phyloP scores from a whole-genome alignment of 192 early-diverging fungal species.

The Linderina pennispora region DNA sequence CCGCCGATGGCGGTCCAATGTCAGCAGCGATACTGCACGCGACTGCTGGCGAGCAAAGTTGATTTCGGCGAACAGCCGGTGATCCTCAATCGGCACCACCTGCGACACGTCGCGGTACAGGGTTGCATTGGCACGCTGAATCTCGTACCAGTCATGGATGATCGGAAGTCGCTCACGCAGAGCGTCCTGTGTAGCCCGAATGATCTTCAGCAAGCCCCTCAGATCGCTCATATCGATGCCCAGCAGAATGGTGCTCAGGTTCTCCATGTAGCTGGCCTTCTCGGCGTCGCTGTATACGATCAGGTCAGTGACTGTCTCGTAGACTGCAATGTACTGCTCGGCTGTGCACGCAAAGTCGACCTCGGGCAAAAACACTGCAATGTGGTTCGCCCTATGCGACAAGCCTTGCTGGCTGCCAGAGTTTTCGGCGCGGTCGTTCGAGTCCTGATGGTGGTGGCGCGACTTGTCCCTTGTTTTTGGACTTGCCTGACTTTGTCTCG shows the following conservation, averaged over 20 bases:
- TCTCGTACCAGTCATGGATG: constrained; percentile 41
- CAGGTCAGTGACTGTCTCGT: constrained; percentile 71
- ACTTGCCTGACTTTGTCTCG: too few species aligned
- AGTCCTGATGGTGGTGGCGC: constrained; percentile 7
- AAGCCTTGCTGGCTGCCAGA: constrained; percentile 25
- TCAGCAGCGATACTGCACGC: constrained; percentile 27
- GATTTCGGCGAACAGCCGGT: not conserved
- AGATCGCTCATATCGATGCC: constrained; percentile 75
- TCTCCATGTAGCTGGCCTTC: constrained; percentile 62
- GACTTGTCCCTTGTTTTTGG: too few species aligned
- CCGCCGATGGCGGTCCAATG: constrained; percentile 33
- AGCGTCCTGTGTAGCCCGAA: constrained; percentile 36
- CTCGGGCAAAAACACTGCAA: constrained; percentile 67
- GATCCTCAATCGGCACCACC: not conserved
- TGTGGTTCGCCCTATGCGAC: constrained; percentile 58
- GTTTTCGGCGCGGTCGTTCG: constrained; percentile 17
- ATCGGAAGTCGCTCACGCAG: constrained; percentile 41
- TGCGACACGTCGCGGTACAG: constrained; percentile 17
- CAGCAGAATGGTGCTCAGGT: constrained; percentile 69
- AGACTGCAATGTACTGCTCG: constrained; percentile 64
- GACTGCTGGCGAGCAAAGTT: constrained; percentile 11
- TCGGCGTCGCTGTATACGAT: constrained; percentile 80
- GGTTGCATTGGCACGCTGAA: constrained; percentile 30
- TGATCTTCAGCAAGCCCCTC: constrained; percentile 36
- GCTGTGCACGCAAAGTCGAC: constrained; percentile 69